Evolutionary conservation across 2,329 filamentous ascomycete species (phyloP).

Genomic region (Aureobasidium sp.): DNA sequence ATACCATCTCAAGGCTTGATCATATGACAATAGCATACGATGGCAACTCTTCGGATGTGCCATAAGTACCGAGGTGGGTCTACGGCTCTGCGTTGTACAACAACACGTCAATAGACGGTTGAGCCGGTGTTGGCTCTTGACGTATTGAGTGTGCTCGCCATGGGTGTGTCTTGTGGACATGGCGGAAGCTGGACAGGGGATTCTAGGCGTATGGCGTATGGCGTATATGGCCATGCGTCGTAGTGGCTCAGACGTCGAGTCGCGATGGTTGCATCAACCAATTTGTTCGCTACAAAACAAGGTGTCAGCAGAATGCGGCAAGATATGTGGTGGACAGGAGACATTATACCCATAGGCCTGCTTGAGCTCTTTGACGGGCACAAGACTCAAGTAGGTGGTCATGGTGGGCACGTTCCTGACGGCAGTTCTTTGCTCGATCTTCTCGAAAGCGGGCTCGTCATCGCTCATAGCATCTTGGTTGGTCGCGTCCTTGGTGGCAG

Average conservation of each 20-base stretch:
- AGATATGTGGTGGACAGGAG: not conserved
- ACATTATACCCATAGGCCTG: constrained; percentile 32
- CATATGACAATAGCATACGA: not conserved
- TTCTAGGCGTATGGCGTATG: not conserved
- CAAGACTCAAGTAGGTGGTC: constrained; percentile 51
- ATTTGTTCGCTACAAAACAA: not conserved
- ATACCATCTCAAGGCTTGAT: not conserved
- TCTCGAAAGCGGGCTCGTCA: constrained; percentile 43
- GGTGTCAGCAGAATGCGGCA: not conserved
- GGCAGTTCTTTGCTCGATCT: constrained; percentile 43
- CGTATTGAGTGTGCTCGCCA: not conserved
- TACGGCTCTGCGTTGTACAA: not conserved
- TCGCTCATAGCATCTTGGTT: constrained; percentile 22
- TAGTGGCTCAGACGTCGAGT: not conserved
- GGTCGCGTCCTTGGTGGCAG: not conserved
- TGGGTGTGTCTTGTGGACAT: not conserved
- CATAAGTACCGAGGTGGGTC: not conserved
- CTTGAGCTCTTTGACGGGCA: constrained; percentile 49
- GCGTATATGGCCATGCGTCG: not conserved
- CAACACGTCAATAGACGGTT: not conserved
- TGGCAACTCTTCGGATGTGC: no score
- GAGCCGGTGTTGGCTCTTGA: not conserved
- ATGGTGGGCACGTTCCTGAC: constrained; percentile 46
- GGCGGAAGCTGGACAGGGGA: not conserved
- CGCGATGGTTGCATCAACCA: not conserved